Percentiles rank a stretch among this genome's conserved stretches.
phyloP scores from a whole-genome alignment of 257 asterid species.

The Solanum etuberosum region DNA sequence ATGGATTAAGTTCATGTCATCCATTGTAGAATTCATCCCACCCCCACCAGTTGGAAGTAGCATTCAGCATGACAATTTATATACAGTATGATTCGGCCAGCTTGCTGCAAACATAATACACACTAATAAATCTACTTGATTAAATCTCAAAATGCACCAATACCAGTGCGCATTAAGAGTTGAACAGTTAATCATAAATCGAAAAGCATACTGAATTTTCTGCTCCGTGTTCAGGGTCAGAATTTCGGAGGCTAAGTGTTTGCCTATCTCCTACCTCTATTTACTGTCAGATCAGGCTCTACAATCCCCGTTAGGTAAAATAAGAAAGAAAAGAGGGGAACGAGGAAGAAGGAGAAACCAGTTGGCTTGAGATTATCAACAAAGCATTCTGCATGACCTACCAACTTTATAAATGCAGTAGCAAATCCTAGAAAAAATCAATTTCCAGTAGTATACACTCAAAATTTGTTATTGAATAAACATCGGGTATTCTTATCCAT shows the following conservation, averaged over 20 bases:
- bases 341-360: background rate
- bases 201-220: background rate
- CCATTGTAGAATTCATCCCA: constrained; percentile 84
- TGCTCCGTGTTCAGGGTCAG: background rate
- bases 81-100: constrained; percentile 6
- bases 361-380: background rate
- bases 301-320: background rate
- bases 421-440: background rate
- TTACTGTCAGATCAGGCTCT: background rate
- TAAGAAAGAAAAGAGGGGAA: background rate
- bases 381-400: background rate
- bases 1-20: constrained; percentile 88
- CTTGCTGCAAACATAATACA: constrained; percentile 21
- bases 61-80: constrained; percentile 82
- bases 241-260: background rate
- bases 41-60: constrained; percentile 67
- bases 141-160: background rate
- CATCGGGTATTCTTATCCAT: background rate
- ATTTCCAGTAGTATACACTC: background rate
- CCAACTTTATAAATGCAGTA: background rate
- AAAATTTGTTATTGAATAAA: background rate
- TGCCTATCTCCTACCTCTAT: background rate
- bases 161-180: background rate
- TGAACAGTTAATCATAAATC: background rate
- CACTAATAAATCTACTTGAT: constrained; percentile 4